Evolutionary conservation across 2,329 filamentous ascomycete genomes (phyloP).

Genomic region (Diaporthe citrichinensis): DNA sequence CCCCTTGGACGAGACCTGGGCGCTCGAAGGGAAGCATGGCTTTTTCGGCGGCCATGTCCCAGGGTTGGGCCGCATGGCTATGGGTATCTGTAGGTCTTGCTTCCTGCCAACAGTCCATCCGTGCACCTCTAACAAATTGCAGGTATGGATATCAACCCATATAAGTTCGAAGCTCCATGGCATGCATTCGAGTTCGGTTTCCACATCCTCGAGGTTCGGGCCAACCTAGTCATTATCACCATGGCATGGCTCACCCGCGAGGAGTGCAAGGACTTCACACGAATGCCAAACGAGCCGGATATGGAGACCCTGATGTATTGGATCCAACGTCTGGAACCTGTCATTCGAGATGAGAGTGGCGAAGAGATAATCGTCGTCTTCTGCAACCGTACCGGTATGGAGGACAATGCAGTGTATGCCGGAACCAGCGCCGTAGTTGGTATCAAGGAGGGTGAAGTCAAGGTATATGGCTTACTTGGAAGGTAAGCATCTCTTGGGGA

Average conservation of each 20-base stretch:
- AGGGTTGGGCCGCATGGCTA: conserved; percentile 64
- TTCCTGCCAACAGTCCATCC: neutral
- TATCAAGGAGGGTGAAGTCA: conserved; percentile 69
- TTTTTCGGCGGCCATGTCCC: conserved; percentile 50
- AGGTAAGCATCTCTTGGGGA: too few species aligned
- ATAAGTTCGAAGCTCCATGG: conserved; percentile 66
- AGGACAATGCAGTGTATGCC: conserved; percentile 72
- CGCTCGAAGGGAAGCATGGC: conserved; percentile 59
- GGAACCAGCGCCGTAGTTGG: conserved; percentile 75
- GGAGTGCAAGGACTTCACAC: conserved; percentile 58
- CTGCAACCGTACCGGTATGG: conserved; percentile 73
- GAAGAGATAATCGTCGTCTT: conserved; percentile 72
- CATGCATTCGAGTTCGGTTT: conserved; percentile 65
- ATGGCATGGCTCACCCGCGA: conserved; percentile 81
- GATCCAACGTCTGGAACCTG: conserved; percentile 72
- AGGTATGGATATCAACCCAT: conserved; percentile 73
- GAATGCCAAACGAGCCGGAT: conserved; percentile 63
- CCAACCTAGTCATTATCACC: conserved; percentile 76
- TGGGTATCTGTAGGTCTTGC: conserved; percentile 69
- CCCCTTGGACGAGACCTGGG: conserved; percentile 73
- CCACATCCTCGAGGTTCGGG: conserved; percentile 68
- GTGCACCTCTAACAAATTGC: conserved; percentile 21
- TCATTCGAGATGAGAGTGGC: conserved; percentile 58
- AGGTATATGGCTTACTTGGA: conserved; percentile 72
- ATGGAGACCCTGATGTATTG: conserved; percentile 76